These are phyloP conservation scores for Kwoniella shandongensis DNA, from an alignment of 768 basidiomycete species.

Conservation along the genomic window DNA sequence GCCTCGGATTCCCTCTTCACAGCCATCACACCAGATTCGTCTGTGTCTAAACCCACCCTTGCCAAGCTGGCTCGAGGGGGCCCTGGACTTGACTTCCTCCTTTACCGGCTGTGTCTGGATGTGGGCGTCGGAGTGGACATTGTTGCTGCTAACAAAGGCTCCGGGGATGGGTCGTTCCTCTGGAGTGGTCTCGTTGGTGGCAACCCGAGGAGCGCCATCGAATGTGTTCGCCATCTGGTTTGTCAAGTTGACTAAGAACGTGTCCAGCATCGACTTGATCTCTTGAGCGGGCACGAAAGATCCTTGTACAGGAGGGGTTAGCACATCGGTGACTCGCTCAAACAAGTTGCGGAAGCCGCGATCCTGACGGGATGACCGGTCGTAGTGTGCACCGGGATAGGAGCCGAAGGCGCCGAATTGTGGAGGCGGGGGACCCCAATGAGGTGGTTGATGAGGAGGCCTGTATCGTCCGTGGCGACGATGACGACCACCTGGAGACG, in stretches of 20 bases:
- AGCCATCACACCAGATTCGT: slow-evolving; percentile 41
- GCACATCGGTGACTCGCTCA: slow-evolving; percentile 31
- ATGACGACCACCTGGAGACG: slow-evolving; percentile 5
- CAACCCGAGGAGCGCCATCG: slow-evolving; percentile 32
- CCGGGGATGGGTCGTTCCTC: slow-evolving; percentile 43
- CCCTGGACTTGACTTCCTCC: slow-evolving; percentile 11
- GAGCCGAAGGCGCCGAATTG: slow-evolving; percentile 1
- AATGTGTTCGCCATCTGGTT: slow-evolving; percentile 47
- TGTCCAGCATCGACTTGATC: slow-evolving; percentile 47
- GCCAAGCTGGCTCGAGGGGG: slow-evolving; percentile 18
- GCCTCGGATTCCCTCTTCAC: slow-evolving; percentile 40
- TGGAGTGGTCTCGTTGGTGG: not conserved
- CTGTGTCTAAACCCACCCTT: slow-evolving; percentile 44
- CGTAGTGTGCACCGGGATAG: slow-evolving; percentile 1
- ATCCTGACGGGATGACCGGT: slow-evolving; percentile 7
- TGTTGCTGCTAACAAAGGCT: slow-evolving; percentile 34
- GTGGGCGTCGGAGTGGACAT: slow-evolving; percentile 16
- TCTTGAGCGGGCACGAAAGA: slow-evolving; percentile 39
- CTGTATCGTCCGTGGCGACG: slow-evolving; percentile 10
- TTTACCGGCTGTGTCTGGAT: slow-evolving; percentile 18
- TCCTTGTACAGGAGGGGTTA: slow-evolving; percentile 21
- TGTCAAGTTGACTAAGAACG: slow-evolving; percentile 47
- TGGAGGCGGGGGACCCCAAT: slow-evolving; percentile 5
- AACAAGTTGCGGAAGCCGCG: slow-evolving; percentile 27
- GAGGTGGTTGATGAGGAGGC: slow-evolving; percentile 5